Conservation (phyloP, 2,329 filamentous ascomycete species). For the Lachnellula willkommii region DNA sequence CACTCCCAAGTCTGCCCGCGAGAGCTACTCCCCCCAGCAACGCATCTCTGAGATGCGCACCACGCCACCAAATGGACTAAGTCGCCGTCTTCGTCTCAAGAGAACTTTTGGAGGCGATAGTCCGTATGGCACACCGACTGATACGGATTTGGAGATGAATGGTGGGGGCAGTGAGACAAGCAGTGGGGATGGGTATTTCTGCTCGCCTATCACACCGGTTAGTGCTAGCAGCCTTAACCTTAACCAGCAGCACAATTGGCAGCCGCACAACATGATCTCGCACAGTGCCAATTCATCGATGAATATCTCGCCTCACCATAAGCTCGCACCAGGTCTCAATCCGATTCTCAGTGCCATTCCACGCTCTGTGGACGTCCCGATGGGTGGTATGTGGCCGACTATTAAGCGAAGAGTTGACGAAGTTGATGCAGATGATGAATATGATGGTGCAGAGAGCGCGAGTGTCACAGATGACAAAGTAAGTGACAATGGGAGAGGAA, state of each 20-base stretch:
- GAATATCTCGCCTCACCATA: constrained; percentile 7
- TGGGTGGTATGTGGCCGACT: constrained; percentile 9
- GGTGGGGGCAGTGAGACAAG: constrained; percentile 18
- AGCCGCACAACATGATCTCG: constrained; percentile 26
- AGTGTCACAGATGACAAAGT: constrained; percentile 19
- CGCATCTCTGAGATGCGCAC: constrained; percentile 23
- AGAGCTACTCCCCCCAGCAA: constrained; percentile 26
- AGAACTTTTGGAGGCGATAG: constrained; percentile 33
- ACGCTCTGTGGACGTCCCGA: constrained; percentile 28
- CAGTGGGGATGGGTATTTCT: constrained; percentile 24
- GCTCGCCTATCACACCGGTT: constrained; percentile 23
- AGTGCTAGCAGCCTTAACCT: constrained; percentile 5
- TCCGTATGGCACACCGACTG: constrained; percentile 35
- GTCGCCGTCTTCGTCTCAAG: constrained; percentile 30
- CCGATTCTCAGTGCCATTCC: constrained; percentile 44
- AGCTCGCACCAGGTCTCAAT: constrained; percentile 26
- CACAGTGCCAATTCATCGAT: constrained; percentile 21
- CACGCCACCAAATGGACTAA: constrained; percentile 18
- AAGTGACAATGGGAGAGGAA: constrained; percentile 9
- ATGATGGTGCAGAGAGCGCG: constrained; percentile 24
- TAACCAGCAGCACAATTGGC: constrained; percentile 25
- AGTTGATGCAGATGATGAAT: constrained; percentile 24
- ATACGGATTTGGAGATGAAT: constrained; percentile 37
- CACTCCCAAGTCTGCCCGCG: constrained; percentile 19
- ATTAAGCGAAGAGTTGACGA: constrained; percentile 21